Percentiles rank a stretch among this genome's conserved stretches.
These are phyloP conservation scores for Aspergillus ostianus DNA, from an alignment of 495 filamentous ascomycete species.

Conservation along the genomic window DNA sequence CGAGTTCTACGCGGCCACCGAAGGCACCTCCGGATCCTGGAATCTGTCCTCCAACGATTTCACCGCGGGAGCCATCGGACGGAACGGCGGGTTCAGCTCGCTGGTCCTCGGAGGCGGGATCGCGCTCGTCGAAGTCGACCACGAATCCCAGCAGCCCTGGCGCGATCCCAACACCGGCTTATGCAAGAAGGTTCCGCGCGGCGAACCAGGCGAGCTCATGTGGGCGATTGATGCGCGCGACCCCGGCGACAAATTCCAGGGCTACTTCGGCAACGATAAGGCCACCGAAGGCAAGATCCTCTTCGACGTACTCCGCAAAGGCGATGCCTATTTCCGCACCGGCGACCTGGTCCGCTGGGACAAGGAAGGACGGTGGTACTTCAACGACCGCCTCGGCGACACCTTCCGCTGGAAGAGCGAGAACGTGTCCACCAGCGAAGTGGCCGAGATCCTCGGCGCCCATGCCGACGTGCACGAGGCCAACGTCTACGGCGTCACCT, in stretches of 20 bases:
- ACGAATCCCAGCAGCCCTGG: slow-evolving; percentile 64
- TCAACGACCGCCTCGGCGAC: slow-evolving; percentile 88
- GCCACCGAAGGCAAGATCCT: slow-evolving; percentile 80
- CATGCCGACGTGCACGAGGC: slow-evolving; percentile 71
- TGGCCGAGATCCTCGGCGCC: slow-evolving; percentile 63
- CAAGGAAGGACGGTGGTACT: slow-evolving; percentile 72
- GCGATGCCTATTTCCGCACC: slow-evolving; percentile 83
- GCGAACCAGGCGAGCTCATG: slow-evolving; percentile 79
- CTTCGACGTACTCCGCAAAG: slow-evolving; percentile 71
- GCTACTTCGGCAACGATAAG: slow-evolving; percentile 76
- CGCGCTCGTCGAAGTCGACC: slow-evolving; percentile 72
- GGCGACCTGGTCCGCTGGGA: slow-evolving; percentile 80
- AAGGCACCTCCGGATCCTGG: slow-evolving; percentile 70
- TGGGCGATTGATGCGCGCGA: slow-evolving; percentile 67
- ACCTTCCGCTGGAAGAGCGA: slow-evolving; percentile 96
- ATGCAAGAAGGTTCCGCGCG: slow-evolving; percentile 56
- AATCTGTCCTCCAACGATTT: slow-evolving; percentile 77
- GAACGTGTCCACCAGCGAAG: slow-evolving; percentile 84
- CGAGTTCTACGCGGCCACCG: slow-evolving; percentile 91
- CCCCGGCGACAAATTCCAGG: slow-evolving; percentile 69
- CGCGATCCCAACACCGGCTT: slow-evolving; percentile 73
- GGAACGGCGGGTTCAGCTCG: slow-evolving; percentile 62
- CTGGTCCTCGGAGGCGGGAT: slow-evolving; percentile 48
- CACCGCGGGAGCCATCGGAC: slow-evolving; percentile 76
- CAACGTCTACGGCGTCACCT: slow-evolving; percentile 82